Evolutionary conservation across 768 basidiomycete genomes (phyloP), one percentile per base, ranked within the genome.

Genomic region (Termitomyces sp.): DNA sequence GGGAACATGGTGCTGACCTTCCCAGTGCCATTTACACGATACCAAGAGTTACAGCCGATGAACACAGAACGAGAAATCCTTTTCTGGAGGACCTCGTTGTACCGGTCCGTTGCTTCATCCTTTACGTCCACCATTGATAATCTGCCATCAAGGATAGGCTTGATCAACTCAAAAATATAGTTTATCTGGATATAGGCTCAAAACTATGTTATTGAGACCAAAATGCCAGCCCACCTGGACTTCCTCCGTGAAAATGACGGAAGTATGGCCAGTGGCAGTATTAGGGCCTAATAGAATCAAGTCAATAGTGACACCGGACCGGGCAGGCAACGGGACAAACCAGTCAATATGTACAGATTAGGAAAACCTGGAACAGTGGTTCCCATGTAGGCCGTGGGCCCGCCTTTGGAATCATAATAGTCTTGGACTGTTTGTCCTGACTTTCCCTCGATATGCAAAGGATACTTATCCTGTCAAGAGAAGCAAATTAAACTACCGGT

Each of bases 351-450:
- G 61, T 68, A 79, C 56, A 77, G 73, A 59, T 80, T 80, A 0
- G 79, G 79, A 62, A 81, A 81, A 11, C 72, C 73, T 32, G 79
- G 76, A 4, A 76, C 56, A 5, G 70, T 67, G 1, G 75, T 78
- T 28, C 77, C 79, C 8, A 74, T 63, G 61, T 80, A 80, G 18
- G 78, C 78, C 47, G 71, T 70, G 10, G 79, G 75, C 0, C 79
- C 79, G 0, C 69, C 69, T n/a, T 73, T 65, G 7, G 67, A 60
- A 11, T 71, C 66, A 56, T 68, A 78, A 56, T 76, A 79, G 48
- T 75, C 73, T 60, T 74, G 70, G n/a, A 78, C 65, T 2, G 72
- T 72, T 50, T 67, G 60, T 3, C 63, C 66, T 1, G 61, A 60
- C 14, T 50, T 59, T 11, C 78, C 78, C 1, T 63, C 58, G 3